A percentile compares a stretch with the other conserved stretches of the same genome.
These are phyloP conservation scores for Cucurbita pepo DNA, from an alignment of 306 rosid species.

Conservation along the genomic window DNA sequence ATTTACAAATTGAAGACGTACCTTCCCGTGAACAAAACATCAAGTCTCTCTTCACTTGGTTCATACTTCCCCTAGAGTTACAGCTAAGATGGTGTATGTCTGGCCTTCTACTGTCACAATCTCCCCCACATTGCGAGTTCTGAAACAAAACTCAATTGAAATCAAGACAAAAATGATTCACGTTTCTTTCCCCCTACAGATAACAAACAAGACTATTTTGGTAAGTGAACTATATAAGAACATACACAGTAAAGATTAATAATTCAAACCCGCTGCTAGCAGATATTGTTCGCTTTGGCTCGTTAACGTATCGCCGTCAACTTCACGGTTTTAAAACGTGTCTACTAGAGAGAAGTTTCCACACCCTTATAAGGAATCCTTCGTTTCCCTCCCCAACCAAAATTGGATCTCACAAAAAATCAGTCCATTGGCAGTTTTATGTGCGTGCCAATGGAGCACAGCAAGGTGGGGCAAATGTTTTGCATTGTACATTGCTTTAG, in stretches of 20 bases:
- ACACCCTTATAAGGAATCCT: no score
- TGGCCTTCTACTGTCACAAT: constrained; percentile 70
- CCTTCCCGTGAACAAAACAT: constrained; percentile 88
- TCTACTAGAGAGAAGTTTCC: no score
- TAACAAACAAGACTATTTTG: background rate
- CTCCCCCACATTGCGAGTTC: constrained; percentile 58
- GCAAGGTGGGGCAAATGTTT: background rate
- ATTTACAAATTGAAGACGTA: constrained; percentile 51
- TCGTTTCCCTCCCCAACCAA: no score
- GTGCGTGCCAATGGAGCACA: background rate
- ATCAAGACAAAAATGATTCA: background rate
- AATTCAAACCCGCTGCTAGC: no score
- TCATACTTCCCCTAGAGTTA: constrained; percentile 88
- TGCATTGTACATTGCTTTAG: background rate
- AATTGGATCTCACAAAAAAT: background rate
- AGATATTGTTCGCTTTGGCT: no score
- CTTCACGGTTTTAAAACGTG: no score
- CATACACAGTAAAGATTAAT: no score
- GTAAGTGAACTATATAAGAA: background rate
- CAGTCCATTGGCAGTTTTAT: background rate
- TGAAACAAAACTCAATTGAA: constrained; percentile 4
- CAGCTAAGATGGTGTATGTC: constrained; percentile 71
- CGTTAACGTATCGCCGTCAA: no score
- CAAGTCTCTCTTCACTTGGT: constrained; percentile 82
- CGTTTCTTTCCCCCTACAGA: background rate